Percentiles rank a stretch among this genome's conserved stretches.
These are phyloP conservation scores for Pinguiococcus pyrenoidosus DNA, from an alignment of 108 stramenopile genomes.

Conservation along the genomic window DNA sequence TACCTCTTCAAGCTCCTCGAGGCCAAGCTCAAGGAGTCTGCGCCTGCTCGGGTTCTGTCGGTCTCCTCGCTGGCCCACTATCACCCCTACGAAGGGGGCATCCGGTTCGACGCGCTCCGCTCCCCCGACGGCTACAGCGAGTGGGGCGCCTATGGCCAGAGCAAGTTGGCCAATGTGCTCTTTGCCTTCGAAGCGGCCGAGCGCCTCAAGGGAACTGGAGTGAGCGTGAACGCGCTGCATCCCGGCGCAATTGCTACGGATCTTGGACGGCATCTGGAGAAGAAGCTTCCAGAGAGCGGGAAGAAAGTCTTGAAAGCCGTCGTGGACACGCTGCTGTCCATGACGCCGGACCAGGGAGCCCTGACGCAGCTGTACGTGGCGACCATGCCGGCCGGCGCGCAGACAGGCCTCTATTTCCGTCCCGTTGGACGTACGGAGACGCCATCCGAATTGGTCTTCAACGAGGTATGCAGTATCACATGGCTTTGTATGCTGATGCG, in stretches of 20 bases:
- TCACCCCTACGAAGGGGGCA: background rate
- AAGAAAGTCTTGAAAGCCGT: constrained; percentile 8
- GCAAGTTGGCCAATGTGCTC: constrained; percentile 29
- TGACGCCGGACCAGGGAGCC: too few species aligned
- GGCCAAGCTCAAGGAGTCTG: constrained; percentile 6
- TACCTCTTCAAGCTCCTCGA: constrained; percentile 63
- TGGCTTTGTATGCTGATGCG: too few species aligned
- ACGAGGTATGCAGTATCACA: too few species aligned
- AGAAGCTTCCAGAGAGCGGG: background rate
- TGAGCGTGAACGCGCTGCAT: constrained; percentile 5
- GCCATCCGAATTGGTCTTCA: too few species aligned
- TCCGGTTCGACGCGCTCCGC: background rate
- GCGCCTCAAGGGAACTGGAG: constrained; percentile 14
- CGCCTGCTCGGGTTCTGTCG: background rate
- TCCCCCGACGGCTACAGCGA: constrained; percentile 6
- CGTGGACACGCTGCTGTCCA: constrained; percentile 4
- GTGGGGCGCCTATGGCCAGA: constrained; percentile 18
- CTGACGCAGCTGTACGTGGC: too few species aligned
- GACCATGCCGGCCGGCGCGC: too few species aligned
- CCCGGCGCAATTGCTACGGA: background rate
- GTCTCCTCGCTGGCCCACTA: too few species aligned
- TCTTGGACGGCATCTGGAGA: constrained; percentile 4
- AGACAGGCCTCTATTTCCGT: too few species aligned
- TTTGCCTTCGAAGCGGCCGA: too few species aligned
- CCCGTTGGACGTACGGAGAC: too few species aligned